Evolutionary conservation across 1,284 basidiomycete genomes (phyloP).

Genomic region (Leccinum cinnamomeum): DNA sequence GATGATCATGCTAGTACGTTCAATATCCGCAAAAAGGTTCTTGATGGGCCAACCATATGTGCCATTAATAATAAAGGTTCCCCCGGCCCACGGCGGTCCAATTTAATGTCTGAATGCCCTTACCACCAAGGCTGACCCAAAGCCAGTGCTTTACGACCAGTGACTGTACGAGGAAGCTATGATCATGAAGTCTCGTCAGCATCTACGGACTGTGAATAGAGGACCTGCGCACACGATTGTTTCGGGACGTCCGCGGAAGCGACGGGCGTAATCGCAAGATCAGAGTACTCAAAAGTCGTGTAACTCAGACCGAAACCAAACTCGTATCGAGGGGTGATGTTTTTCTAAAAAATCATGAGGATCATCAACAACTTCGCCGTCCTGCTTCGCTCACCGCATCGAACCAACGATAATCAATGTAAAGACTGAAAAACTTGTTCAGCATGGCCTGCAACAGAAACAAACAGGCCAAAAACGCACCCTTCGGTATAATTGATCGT

Average conservation of each 20-base stretch:
- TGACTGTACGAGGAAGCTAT: no score
- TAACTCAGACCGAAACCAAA: slow-evolving; percentile 76
- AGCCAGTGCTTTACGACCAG: no score
- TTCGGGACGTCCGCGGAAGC: slow-evolving; percentile 29
- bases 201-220: no score
- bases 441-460: not conserved
- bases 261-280: slow-evolving; percentile 48
- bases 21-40: no score
- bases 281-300: slow-evolving; percentile 71
- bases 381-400: slow-evolving; percentile 32
- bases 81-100: no score
- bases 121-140: no score
- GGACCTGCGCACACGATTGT: no score
- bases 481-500: slow-evolving; percentile 41
- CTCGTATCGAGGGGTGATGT: slow-evolving; percentile 57
- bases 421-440: slow-evolving; percentile 35
- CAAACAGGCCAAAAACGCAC: slow-evolving; percentile 27
- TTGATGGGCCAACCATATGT: no score
- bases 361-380: not conserved
- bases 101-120: no score
- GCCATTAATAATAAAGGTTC: no score
- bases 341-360: slow-evolving; percentile 22
- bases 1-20: no score
- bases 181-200: no score
- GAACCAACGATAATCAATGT: slow-evolving; percentile 63